Evolutionary conservation across 75 land plant genomes (phyloP).

Genomic region (Pseudotsuga menziesii): DNA sequence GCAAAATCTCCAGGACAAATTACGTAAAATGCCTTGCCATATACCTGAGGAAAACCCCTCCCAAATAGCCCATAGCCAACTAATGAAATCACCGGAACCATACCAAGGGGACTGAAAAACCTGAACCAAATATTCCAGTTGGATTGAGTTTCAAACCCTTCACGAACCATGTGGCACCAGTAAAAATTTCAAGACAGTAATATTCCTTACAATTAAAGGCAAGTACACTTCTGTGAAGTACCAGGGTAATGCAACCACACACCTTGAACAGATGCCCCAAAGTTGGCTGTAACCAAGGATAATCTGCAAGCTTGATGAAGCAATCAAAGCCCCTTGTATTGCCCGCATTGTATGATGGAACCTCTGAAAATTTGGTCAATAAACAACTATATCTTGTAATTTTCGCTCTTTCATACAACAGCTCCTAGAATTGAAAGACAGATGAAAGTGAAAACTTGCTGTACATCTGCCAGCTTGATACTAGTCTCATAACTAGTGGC

Average conservation of each 20-base stretch:
- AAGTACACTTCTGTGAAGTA: neutral
- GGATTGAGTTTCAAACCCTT: neutral
- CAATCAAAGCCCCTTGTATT: constrained; percentile 75
- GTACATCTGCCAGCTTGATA: too few relatives aligned
- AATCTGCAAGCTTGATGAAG: constrained; percentile 63
- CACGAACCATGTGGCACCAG: neutral
- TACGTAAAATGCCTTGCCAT: neutral
- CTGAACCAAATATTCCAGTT: constrained; percentile 27
- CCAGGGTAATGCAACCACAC: neutral
- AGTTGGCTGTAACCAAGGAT: constrained; percentile 73
- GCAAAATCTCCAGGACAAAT: neutral
- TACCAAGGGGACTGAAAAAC: constrained; percentile 77
- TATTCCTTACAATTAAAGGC: neutral
- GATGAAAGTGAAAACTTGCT: too few relatives aligned
- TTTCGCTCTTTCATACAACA: too few relatives aligned
- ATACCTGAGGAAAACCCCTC: constrained; percentile 85
- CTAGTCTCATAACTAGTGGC: too few relatives aligned
- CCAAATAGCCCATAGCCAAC: constrained; percentile 79
- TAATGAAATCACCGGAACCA: constrained; percentile 67
- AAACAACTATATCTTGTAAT: neutral
- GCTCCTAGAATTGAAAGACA: too few relatives aligned
- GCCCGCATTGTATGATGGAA: constrained; percentile 68
- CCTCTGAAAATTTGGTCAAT: constrained; percentile 43
- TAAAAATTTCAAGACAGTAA: neutral
- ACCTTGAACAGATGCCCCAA: constrained; percentile 65